Percentiles rank a stretch among this genome's conserved stretches.
Conservation (phyloP, 2,329 filamentous ascomycete species). For the Teratosphaeria destructans region DNA sequence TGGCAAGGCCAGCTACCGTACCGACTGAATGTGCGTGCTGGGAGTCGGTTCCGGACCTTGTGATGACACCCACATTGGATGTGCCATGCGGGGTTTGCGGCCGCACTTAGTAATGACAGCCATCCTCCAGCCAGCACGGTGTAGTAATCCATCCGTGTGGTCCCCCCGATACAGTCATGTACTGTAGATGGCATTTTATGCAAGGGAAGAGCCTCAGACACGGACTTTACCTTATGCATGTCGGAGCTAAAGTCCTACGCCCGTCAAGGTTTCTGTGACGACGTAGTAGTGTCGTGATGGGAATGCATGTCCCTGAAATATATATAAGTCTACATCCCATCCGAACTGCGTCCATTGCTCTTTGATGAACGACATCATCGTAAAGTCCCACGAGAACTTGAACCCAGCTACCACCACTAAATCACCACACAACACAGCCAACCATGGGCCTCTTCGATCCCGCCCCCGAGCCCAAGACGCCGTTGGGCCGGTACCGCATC, state of each 20-base stretch:
- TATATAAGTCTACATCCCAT: not conserved
- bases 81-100: no score
- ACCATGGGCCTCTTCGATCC: constrained; percentile 21
- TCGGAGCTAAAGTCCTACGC: constrained; percentile 27
- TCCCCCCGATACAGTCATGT: no score
- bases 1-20: not conserved
- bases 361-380: no score
- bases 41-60: no score
- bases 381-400: no score
- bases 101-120: no score
- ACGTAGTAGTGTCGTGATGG: not conserved
- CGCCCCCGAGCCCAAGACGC: constrained; percentile 39
- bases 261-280: not conserved
- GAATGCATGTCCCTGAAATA: not conserved
- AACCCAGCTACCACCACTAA: not conserved
- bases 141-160: not conserved
- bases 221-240: no score
- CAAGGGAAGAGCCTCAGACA: no score
- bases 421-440: not conserved
- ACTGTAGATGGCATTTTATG: no score
- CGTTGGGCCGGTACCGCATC: constrained; percentile 44
- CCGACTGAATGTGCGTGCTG: not conserved
- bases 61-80: no score
- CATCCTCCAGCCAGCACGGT: not conserved
- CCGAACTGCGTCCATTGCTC: no score